Conservation (phyloP, 306 rosid species). For the Cyclanthera cordifolia region DNA sequence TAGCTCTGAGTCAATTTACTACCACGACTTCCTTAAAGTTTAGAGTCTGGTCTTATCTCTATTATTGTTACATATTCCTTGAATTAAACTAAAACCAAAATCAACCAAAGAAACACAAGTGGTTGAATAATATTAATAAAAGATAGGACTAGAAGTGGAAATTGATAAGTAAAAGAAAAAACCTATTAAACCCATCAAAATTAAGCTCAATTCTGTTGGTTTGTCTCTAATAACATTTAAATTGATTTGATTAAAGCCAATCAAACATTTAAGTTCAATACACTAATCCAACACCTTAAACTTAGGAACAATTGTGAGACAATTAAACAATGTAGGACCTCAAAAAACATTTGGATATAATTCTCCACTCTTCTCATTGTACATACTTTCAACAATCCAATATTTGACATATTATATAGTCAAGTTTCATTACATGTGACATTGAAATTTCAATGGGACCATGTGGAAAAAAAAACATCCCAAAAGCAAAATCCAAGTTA, state of each 20-base stretch:
- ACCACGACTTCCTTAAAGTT: no score
- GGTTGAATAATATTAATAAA: no score
- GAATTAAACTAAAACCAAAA: no score
- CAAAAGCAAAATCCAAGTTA: constrained; percentile 4
- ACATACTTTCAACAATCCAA: background rate
- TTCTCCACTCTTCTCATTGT: background rate
- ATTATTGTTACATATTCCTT: no score
- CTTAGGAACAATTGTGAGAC: background rate
- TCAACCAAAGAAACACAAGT: no score
- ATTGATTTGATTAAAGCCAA: background rate
- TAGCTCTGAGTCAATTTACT: no score
- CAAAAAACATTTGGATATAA: background rate
- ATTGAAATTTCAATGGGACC: background rate
- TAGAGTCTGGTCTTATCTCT: no score
- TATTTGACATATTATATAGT: background rate
- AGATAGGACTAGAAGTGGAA: background rate
- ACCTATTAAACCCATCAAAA: background rate
- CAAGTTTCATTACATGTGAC: background rate
- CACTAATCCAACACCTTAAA: background rate
- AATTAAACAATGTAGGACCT: background rate
- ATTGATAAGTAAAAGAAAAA: background rate
- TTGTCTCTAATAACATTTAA: background rate
- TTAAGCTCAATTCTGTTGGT: no score
- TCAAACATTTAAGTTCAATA: background rate
- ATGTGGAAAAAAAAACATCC: background rate